phyloP scores from a whole-genome alignment of 176 grass and related monocot genomes.

The Puya raimondii region DNA sequence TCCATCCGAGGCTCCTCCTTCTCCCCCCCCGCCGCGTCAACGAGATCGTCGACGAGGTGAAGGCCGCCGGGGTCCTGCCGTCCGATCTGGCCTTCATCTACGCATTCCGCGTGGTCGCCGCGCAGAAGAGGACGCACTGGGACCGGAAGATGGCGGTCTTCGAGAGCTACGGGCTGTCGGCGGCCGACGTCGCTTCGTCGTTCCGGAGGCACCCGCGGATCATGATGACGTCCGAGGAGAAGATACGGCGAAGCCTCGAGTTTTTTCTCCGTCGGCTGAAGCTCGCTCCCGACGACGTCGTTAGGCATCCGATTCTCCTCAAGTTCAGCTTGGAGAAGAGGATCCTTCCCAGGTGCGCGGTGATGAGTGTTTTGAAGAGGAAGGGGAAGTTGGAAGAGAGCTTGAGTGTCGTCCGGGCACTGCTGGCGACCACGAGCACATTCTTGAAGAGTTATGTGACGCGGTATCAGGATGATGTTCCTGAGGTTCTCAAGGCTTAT shows the following conservation, averaged over 20 bases:
- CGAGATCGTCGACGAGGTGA: constrained; percentile 18
- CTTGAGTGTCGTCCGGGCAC: background rate
- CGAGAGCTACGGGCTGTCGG: constrained; percentile 16
- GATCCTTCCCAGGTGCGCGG: constrained; percentile 31
- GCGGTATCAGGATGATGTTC: constrained; percentile 23
- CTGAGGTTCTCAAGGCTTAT: constrained; percentile 35
- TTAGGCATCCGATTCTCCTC: constrained; percentile 9
- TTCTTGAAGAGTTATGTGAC: constrained; percentile 12
- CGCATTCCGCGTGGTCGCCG: background rate
- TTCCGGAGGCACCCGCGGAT: constrained; percentile 22
- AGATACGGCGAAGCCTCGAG: constrained; percentile 5
- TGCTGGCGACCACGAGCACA: background rate
- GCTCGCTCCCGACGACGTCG: constrained; percentile 13
- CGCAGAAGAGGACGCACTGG: constrained; percentile 10
- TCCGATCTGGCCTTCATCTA: constrained; percentile 3
- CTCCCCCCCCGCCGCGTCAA: background rate
- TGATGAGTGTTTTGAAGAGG: constrained; percentile 31
- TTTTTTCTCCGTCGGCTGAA: constrained; percentile 33
- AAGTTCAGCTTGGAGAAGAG: constrained; percentile 31
- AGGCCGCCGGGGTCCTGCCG: constrained; percentile 9
- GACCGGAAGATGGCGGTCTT: constrained; percentile 31
- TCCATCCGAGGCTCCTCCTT: constrained; percentile 20
- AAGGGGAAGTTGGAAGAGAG: constrained; percentile 22
- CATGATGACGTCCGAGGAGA: constrained; percentile 15
- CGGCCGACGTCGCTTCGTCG: constrained; percentile 17